These are phyloP conservation scores for Mucor saturninus DNA, from an alignment of 371 early-diverging fungal species.

Conservation along the genomic window DNA sequence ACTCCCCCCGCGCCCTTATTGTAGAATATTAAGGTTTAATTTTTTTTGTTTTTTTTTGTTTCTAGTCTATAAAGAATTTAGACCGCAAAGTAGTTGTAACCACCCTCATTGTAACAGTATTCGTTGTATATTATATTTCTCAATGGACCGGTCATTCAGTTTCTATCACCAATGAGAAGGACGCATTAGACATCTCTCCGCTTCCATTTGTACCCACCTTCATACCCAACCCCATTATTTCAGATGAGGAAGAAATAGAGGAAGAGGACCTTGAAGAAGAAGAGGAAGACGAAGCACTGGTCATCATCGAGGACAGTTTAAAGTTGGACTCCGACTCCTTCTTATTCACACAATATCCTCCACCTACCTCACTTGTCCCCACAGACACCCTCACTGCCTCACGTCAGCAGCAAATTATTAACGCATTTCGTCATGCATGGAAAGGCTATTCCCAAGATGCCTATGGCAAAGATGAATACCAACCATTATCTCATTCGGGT, in stretches of 20 bases:
- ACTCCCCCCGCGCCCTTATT: too few species aligned
- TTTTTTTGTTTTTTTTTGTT: too few species aligned
- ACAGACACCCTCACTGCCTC: slow-evolving; percentile 26
- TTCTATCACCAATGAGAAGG: not conserved
- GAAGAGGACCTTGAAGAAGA: slow-evolving; percentile 15
- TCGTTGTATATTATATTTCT: not conserved
- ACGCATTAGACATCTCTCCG: not conserved
- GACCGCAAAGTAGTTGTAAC: not conserved
- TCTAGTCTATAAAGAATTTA: not conserved
- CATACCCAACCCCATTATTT: not conserved
- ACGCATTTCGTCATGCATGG: slow-evolving; percentile 77
- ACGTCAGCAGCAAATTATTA: slow-evolving; percentile 55
- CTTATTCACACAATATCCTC: slow-evolving; percentile 38
- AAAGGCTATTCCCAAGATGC: slow-evolving; percentile 78
- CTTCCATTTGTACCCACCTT: not conserved
- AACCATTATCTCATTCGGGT: slow-evolving; percentile 66
- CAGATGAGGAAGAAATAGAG: slow-evolving; percentile 9
- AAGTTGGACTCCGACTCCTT: slow-evolving; percentile 2
- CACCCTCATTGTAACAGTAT: not conserved
- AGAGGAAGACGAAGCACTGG: not conserved
- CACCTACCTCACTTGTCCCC: slow-evolving; percentile 20
- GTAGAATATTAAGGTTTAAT: not conserved
- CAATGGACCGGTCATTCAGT: too few species aligned
- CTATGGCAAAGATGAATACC: slow-evolving; percentile 85
- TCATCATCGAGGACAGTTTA: not conserved